phyloP scores from a whole-genome alignment of 495 filamentous ascomycete genomes.

The Podospora bellae-mahoneyi region DNA sequence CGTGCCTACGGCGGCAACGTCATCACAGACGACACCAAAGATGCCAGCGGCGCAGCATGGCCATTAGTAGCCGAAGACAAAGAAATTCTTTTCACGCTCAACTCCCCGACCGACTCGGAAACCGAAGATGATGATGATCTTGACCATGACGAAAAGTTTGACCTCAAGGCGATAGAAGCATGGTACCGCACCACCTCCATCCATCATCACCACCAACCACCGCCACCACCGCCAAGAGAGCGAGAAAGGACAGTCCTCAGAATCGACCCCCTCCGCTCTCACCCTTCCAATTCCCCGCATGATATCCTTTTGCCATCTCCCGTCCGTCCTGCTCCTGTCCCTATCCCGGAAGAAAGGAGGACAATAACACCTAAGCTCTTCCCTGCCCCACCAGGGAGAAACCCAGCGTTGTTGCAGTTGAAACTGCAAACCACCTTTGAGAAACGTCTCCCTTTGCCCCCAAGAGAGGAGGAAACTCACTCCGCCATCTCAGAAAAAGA shows the following conservation, averaged over 20 bases:
- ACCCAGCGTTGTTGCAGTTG: slow-evolving; percentile 24
- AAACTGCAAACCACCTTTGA: slow-evolving; percentile 38
- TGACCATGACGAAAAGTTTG: slow-evolving; percentile 17
- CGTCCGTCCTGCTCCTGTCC: neutral
- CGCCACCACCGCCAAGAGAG: neutral
- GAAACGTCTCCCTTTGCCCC: slow-evolving; percentile 23
- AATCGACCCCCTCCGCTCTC: slow-evolving; percentile 15
- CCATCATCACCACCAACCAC: slow-evolving; percentile 5
- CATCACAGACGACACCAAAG: neutral
- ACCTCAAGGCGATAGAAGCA: slow-evolving; percentile 33
- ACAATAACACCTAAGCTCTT: slow-evolving; percentile 27
- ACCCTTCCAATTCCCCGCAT: neutral
- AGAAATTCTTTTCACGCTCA: slow-evolving; percentile 15
- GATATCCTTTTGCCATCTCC: neutral
- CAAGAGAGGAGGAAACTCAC: neutral
- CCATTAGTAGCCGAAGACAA: slow-evolving; percentile 14
- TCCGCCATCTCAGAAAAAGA: neutral
- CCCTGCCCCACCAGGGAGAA: slow-evolving; percentile 19
- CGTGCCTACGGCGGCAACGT: slow-evolving; percentile 46
- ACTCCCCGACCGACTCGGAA: neutral
- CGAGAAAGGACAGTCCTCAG: neutral
- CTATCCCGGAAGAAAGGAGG: slow-evolving; percentile 18
- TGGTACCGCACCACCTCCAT: slow-evolving; percentile 33
- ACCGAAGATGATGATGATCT: slow-evolving; percentile 15
- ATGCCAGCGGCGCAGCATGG: neutral